These are phyloP conservation scores for Corynespora cassiicola DNA, from an alignment of 2,329 filamentous ascomycete genomes.

Conservation along the genomic window DNA sequence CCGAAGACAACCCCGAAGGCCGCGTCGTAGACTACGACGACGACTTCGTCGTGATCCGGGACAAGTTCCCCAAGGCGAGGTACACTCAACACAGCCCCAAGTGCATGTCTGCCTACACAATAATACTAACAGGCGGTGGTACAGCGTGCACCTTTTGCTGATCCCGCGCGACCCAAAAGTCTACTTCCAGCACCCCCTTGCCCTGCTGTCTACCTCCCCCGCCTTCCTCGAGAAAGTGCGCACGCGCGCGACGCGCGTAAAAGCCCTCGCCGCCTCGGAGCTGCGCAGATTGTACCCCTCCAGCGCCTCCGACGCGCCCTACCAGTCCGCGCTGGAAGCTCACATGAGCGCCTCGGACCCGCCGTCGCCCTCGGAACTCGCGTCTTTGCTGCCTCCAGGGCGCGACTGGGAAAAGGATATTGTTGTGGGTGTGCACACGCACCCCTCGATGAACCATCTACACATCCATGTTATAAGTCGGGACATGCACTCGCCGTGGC, in stretches of 20 bases:
- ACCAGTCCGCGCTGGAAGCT: constrained; percentile 61
- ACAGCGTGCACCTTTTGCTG: constrained; percentile 84
- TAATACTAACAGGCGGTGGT: too few relatives aligned
- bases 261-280: constrained; percentile 73
- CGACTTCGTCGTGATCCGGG: constrained; percentile 78
- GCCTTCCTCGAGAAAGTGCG: constrained; percentile 71
- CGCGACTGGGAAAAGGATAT: constrained; percentile 82
- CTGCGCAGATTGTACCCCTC: constrained; percentile 69
- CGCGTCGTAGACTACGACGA: constrained; percentile 70
- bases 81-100: too few relatives aligned
- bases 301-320: constrained; percentile 68
- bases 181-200: constrained; percentile 74
- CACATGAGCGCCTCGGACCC: constrained; percentile 57
- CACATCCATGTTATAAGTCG: constrained; percentile 87
- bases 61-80: constrained; percentile 79
- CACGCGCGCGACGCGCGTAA: constrained; percentile 67
- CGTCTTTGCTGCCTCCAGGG: constrained; percentile 61
- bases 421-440: constrained; percentile 80
- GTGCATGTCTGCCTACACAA: too few relatives aligned
- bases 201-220: constrained; percentile 71
- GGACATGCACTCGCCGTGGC: constrained; percentile 74
- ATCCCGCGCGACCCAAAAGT: constrained; percentile 73
- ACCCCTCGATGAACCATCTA: constrained; percentile 89
- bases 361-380: constrained; percentile 50
- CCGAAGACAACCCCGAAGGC: constrained; percentile 64